Base-by-base conservation (phyloP, 805 yeast species). In the Ogataea parapolymorpha region DNA sequence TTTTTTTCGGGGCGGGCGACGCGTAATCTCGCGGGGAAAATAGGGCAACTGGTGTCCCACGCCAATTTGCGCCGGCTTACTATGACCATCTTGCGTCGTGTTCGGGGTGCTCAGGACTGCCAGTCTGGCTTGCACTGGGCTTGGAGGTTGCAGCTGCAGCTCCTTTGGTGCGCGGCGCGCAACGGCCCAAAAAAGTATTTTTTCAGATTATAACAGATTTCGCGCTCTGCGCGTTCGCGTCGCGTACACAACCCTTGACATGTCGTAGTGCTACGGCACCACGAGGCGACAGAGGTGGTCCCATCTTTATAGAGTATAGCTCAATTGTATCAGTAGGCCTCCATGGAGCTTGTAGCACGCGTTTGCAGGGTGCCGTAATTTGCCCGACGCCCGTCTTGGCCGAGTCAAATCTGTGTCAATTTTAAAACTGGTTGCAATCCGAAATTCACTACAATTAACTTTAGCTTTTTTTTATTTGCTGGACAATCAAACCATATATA, bases 101-200 rank as follows among this genome's bases (percentile, higher is more conserved):
- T 3, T 18, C 15, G 12, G 10, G 15, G 15, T 8, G 12, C 31
- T 14, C 14, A 5, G 8, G 18, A 13, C 16, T 7, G 11, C n/a
- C 31, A 3, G 17, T 15, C 12, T 15, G 17, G 32, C 28, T 23
- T 20, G 28, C 9, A 22, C 34, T 37, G 30, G 29, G 31, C 35
- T n/a, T 17, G 12, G 17, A 20, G 8, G 12, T 26, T 26, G 32
- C 32, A 17, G 15, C 37, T 39, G 42, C 42, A 33, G 37, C 41
- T 38, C 37, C 41, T 38, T 26, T 26, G 28, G 28, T 26, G 23
- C 33, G 41, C 35, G 32, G 24, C 42, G 37, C 37, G 42, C 42
- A 30, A 26, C 26, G 15, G 22, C 26, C 35, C 25, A 32, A 32
- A 39, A 39, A 38, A 32, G n/a, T 38, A 18, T 18, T 38, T 37